These are phyloP conservation scores for Globisporangium radiosum DNA, from an alignment of 352 stramenopile genomes.

Conservation along the genomic window DNA sequence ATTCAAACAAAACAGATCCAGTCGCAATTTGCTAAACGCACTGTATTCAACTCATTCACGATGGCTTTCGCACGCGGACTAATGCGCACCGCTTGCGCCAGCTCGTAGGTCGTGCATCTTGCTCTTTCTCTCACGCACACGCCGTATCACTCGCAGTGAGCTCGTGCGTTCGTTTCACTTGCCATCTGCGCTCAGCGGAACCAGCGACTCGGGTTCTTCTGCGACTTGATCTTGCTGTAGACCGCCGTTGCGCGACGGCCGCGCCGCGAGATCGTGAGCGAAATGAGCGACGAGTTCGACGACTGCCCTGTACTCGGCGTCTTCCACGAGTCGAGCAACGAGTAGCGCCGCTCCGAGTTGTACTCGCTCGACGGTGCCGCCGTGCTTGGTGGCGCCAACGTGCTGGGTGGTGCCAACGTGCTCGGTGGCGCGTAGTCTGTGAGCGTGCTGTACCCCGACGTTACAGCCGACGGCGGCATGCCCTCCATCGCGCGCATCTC, in stretches of 20 bases:
- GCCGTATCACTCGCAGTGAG: too few species aligned
- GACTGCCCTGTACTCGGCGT: conserved; percentile 36
- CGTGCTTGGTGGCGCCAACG: conserved; percentile 5
- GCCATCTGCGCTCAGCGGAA: conserved; percentile 13
- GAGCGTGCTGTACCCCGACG: conserved; percentile 5
- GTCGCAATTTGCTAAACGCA: too few species aligned
- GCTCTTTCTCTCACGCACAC: background rate
- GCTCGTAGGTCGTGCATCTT: background rate
- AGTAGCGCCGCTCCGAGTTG: conserved; percentile 53
- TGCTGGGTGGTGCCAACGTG: conserved; percentile 13
- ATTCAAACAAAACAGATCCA: too few species aligned
- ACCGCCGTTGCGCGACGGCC: conserved; percentile 49
- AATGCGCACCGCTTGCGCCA: too few species aligned
- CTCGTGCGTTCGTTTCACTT: too few species aligned
- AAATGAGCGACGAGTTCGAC: conserved; percentile 58
- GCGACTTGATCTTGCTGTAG: conserved; percentile 62
- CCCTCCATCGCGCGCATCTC: conserved; percentile 15
- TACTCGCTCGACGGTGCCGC: conserved; percentile 17
- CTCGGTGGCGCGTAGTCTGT: conserved; percentile 1
- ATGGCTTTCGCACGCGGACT: too few species aligned
- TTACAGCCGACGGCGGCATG: background rate
- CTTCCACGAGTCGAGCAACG: conserved; percentile 70
- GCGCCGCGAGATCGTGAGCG: conserved; percentile 62
- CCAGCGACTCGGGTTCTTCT: conserved; percentile 45
- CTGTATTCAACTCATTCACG: too few species aligned